Evolutionary conservation across 768 basidiomycete genomes (phyloP).

Genomic region (Lentinula guzmanii): DNA sequence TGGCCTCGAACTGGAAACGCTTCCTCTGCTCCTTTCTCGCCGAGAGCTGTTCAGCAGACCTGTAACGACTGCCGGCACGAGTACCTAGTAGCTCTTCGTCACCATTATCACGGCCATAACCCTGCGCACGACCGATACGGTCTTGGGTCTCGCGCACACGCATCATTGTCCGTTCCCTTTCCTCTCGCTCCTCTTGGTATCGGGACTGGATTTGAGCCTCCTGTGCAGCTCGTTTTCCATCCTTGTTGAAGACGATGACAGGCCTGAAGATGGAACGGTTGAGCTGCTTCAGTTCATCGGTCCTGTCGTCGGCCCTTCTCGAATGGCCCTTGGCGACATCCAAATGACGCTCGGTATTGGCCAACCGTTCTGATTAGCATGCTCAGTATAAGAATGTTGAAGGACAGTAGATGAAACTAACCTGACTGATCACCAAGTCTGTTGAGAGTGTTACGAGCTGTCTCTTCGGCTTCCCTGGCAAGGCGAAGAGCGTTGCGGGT

Average conservation of each 20-base stretch:
- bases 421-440: slow-evolving; percentile 93
- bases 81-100: slow-evolving; percentile 34
- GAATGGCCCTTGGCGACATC: slow-evolving; percentile 90
- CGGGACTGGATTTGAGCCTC: slow-evolving; percentile 80
- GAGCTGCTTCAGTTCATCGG: slow-evolving; percentile 88
- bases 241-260: slow-evolving; percentile 89
- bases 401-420: slow-evolving; percentile 26
- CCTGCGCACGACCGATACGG: slow-evolving; percentile 70
- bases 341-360: slow-evolving; percentile 91
- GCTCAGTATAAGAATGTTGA: neutral
- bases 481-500: slow-evolving; percentile 90
- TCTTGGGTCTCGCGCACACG: slow-evolving; percentile 86
- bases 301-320: slow-evolving; percentile 79
- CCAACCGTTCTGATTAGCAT: slow-evolving; percentile 61
- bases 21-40: slow-evolving; percentile 34
- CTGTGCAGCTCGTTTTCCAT: slow-evolving; percentile 80
- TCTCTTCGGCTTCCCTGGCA: slow-evolving; percentile 96
- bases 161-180: slow-evolving; percentile 79
- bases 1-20: slow-evolving; percentile 71
- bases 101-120: slow-evolving; percentile 46
- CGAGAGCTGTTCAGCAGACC: slow-evolving; percentile 22
- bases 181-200: slow-evolving; percentile 79
- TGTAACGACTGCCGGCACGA: slow-evolving; percentile 25
- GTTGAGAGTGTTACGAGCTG: slow-evolving; percentile 75
- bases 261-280: slow-evolving; percentile 95